A percentile compares a stretch with the other conserved stretches of the same genome.
Evolutionary conservation across 352 stramenopile genomes (phyloP).

Genomic region (Phytophthora pisi): DNA sequence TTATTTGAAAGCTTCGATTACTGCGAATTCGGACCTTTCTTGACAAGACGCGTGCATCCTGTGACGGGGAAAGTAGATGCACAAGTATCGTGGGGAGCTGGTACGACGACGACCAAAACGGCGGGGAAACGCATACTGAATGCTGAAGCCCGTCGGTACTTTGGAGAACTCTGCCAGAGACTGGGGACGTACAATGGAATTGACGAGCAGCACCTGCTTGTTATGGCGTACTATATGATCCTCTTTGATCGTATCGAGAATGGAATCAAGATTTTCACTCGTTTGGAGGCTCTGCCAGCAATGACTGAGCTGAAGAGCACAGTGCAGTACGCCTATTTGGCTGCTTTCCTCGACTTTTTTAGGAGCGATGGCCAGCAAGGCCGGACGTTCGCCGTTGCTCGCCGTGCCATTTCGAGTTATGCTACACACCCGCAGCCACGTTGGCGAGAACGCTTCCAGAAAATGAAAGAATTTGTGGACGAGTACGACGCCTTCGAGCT

Average conservation of each 20-base stretch:
- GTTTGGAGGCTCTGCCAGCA: slow-evolving; percentile 15
- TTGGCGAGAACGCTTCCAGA: slow-evolving; percentile 54
- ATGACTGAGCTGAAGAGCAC: slow-evolving; percentile 21
- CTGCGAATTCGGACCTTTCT: slow-evolving; percentile 55
- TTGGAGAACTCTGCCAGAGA: slow-evolving; percentile 46
- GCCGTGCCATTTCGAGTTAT: slow-evolving; percentile 46
- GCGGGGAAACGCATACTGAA: slow-evolving; percentile 42
- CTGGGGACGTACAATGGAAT: slow-evolving; percentile 38
- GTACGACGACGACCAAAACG: slow-evolving; percentile 5
- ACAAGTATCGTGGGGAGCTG: slow-evolving; percentile 4
- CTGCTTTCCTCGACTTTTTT: slow-evolving; percentile 68
- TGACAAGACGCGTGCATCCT: slow-evolving; percentile 47
- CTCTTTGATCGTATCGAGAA: slow-evolving; percentile 48
- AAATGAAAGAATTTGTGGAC: slow-evolving; percentile 46
- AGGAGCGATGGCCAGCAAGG: slow-evolving; percentile 12
- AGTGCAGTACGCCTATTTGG: slow-evolving; percentile 66
- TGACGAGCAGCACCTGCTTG: slow-evolving; percentile 39
- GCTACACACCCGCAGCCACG: slow-evolving; percentile 42
- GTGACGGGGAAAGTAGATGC: slow-evolving; percentile 28
- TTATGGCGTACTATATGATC: slow-evolving; percentile 57
- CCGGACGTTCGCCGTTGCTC: slow-evolving; percentile 39
- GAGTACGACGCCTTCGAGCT: slow-evolving; percentile 47
- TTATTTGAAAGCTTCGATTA: slow-evolving; percentile 43
- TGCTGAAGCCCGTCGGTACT: slow-evolving; percentile 44
- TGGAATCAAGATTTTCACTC: slow-evolving; percentile 42